phyloP scores from a whole-genome alignment of 345 rosid genomes.

The Salix purpurea region DNA sequence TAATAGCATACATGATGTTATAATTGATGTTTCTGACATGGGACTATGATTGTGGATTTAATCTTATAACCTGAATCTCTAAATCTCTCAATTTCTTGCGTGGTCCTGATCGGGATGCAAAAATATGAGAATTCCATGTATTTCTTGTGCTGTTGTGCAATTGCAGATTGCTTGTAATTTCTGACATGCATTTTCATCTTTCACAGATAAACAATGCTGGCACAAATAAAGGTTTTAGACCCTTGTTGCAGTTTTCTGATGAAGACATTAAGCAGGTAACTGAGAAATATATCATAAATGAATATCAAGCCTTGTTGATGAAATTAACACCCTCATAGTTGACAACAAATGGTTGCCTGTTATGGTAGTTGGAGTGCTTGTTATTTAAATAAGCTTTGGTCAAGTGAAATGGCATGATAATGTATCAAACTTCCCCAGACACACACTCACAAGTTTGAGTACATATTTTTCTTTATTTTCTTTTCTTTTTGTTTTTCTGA shows the following conservation, averaged over 20 bases:
- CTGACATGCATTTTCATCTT: too few species aligned
- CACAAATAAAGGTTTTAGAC: conserved; percentile 91
- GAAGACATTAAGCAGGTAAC: conserved; percentile 80
- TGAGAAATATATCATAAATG: not conserved
- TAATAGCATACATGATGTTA: not conserved
- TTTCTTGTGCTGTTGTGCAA: not conserved
- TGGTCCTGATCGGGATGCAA: not conserved
- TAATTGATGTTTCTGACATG: not conserved
- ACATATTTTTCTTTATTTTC: too few species aligned
- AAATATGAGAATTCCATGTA: not conserved
- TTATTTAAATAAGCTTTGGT: too few species aligned
- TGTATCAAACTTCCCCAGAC: too few species aligned
- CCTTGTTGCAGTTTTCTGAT: conserved; percentile 74
- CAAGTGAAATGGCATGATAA: too few species aligned
- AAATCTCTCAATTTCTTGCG: not conserved
- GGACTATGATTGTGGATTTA: not conserved
- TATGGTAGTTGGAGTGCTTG: too few species aligned
- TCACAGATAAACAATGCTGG: conserved; percentile 89
- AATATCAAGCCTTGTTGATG: too few species aligned
- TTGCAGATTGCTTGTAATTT: too few species aligned
- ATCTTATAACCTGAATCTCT: not conserved
- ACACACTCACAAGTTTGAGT: too few species aligned
- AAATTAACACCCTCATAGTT: too few species aligned
- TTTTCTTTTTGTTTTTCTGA: too few species aligned
- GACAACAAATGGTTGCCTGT: too few species aligned